These are phyloP conservation scores for Pouteria glomerata DNA, from an alignment of 148 eudicot species.

Conservation along the genomic window DNA sequence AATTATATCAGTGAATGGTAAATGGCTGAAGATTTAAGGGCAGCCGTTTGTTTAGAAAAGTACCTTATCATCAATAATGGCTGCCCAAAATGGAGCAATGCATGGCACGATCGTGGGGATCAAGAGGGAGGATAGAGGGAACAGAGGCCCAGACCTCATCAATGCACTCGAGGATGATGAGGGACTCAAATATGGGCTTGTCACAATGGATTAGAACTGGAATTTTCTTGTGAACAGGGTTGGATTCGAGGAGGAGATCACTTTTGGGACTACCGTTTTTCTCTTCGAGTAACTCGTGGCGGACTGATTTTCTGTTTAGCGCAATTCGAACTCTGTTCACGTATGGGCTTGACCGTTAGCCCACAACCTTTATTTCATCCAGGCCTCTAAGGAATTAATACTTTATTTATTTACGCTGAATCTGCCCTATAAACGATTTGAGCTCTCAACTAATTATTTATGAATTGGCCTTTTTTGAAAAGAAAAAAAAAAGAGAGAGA, in stretches of 20 bases:
- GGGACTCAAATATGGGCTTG: constrained; percentile 59
- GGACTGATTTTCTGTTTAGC: constrained; percentile 21
- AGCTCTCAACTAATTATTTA: too few relatives aligned
- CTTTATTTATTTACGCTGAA: too few relatives aligned
- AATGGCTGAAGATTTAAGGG: too few relatives aligned
- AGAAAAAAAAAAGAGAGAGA: too few relatives aligned
- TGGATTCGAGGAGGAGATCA: constrained; percentile 60
- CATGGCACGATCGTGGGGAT: constrained; percentile 65
- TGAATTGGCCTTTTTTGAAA: too few relatives aligned
- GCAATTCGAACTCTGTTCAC: constrained; percentile 23
- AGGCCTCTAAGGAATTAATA: too few relatives aligned
- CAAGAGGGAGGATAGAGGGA: constrained; percentile 49
- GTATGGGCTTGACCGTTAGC: constrained; percentile 18
- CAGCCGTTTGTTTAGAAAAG: too few relatives aligned
- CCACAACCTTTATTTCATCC: constrained; percentile 14
- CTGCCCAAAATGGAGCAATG: constrained; percentile 75
- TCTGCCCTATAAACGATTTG: too few relatives aligned
- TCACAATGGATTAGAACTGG: constrained; percentile 60
- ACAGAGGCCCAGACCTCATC: constrained; percentile 54
- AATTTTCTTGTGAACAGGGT: constrained; percentile 68
- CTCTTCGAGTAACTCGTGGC: constrained; percentile 18
- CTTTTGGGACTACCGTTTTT: constrained; percentile 28
- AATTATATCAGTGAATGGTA: too few relatives aligned
- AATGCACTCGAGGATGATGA: constrained; percentile 56
- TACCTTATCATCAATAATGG: constrained; percentile 60